A percentile compares a stretch with the other conserved stretches of the same genome.
Conservation (phyloP, 306 rosid species). For the apple (Malus domestica) region ASM211411v1 NC_041803.1:26527001-26527500, state of each 20-base stretch:
- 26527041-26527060: constrained; percentile 93
- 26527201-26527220: background rate
- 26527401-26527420: constrained; percentile 11
- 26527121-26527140: background rate
- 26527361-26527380: constrained; percentile 52
- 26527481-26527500: background rate
- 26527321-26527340: constrained; percentile 94
- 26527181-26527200: background rate
- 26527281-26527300: constrained; percentile 76
- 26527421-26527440: background rate
- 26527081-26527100: constrained; percentile 86
- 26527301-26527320: constrained; percentile 88
- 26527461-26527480: background rate
- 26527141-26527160: background rate
- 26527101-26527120: constrained; percentile 75
- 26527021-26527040: background rate
- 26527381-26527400: constrained; percentile 63
- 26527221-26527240: constrained; percentile 20
- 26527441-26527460: background rate
- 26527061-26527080: constrained; percentile 91
- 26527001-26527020: background rate
- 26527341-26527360: constrained; percentile 43
- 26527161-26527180: background rate
- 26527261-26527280: constrained; percentile 82
- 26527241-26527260: constrained; percentile 86